Conservation (phyloP, 179 eudicot species). For the Corrigiola litoralis region DNA sequence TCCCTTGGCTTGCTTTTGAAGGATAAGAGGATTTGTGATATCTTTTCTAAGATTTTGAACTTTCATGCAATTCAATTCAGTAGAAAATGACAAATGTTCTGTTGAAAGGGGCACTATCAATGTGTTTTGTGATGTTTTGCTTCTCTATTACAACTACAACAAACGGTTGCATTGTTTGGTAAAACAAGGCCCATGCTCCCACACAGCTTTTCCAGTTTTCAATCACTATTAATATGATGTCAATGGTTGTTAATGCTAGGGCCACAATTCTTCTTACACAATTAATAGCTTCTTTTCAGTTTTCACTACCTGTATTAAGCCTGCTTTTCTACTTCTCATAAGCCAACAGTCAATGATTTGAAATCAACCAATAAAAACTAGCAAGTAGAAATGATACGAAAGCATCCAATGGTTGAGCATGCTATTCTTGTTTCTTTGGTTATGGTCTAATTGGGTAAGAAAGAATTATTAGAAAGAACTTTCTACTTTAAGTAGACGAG, state of each 20-base stretch:
- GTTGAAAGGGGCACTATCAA: not conserved
- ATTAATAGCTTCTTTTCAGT: constrained; percentile 12
- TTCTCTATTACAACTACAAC: constrained; percentile 26
- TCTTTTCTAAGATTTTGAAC: constrained; percentile 10
- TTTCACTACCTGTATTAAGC: not conserved
- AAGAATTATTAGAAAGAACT: no score
- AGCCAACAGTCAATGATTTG: constrained; percentile 15
- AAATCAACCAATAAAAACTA: constrained; percentile 14
- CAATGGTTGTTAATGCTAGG: constrained; percentile 31
- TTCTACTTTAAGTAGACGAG: no score
- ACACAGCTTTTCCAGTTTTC: constrained; percentile 6
- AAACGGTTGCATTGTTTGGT: constrained; percentile 26
- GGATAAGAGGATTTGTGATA: not conserved
- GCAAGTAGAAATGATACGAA: no score
- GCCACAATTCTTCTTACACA: constrained; percentile 28
- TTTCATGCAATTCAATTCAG: constrained; percentile 7
- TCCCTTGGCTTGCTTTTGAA: constrained; percentile 10
- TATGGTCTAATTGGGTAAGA: no score
- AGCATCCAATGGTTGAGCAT: no score
- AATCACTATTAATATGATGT: constrained; percentile 17
- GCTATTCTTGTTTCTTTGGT: no score
- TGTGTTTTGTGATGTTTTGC: constrained; percentile 19
- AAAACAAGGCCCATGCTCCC: not conserved
- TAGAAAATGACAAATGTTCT: constrained; percentile 21
- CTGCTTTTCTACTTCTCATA: constrained; percentile 10